Evolutionary conservation across 805 yeast species (phyloP).

Genomic region (Kazachstania taianensis): DNA sequence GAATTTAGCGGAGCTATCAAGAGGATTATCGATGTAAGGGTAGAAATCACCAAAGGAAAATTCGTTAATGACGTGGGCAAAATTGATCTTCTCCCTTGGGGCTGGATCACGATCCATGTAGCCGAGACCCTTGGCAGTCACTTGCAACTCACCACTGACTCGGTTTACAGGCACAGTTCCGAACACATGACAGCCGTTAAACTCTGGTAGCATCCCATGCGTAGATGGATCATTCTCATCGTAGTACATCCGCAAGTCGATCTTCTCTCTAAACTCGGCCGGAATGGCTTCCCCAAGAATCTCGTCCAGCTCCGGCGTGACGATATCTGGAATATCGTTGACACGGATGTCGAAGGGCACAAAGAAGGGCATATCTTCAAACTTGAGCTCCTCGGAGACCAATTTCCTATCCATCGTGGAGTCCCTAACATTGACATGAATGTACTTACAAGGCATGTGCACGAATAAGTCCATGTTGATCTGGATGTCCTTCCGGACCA

Average conservation of each 20-base stretch:
- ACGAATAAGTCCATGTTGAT: constrained; percentile 75
- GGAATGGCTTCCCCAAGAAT: constrained; percentile 54
- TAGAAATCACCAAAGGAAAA: constrained; percentile 85
- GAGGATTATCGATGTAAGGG: constrained; percentile 80
- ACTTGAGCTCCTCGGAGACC: constrained; percentile 65
- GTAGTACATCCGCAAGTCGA: constrained; percentile 25
- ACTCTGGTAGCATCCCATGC: constrained; percentile 40
- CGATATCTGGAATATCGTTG: constrained; percentile 37
- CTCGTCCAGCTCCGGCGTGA: constrained; percentile 55
- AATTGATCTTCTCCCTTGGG: constrained; percentile 48
- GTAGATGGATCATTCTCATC: constrained; percentile 12
- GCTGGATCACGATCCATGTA: constrained; percentile 37
- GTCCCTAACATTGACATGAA: constrained; percentile 72
- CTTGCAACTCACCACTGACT: constrained; percentile 77
- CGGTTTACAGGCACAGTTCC: constrained; percentile 79
- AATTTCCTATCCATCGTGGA: constrained; percentile 64
- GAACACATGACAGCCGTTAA: constrained; percentile 70
- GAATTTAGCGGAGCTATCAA: constrained; percentile 60
- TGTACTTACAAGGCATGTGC: constrained; percentile 69
- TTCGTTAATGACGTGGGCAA: constrained; percentile 78
- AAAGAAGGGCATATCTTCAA: constrained; percentile 52
- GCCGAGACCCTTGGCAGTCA: constrained; percentile 68
- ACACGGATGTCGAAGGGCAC: constrained; percentile 42
- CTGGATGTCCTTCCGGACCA: constrained; percentile 45
- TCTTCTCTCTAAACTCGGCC: constrained; percentile 48